Evolutionary conservation across 768 basidiomycete species (phyloP).

Genomic region (Chalciporus chontae): DNA sequence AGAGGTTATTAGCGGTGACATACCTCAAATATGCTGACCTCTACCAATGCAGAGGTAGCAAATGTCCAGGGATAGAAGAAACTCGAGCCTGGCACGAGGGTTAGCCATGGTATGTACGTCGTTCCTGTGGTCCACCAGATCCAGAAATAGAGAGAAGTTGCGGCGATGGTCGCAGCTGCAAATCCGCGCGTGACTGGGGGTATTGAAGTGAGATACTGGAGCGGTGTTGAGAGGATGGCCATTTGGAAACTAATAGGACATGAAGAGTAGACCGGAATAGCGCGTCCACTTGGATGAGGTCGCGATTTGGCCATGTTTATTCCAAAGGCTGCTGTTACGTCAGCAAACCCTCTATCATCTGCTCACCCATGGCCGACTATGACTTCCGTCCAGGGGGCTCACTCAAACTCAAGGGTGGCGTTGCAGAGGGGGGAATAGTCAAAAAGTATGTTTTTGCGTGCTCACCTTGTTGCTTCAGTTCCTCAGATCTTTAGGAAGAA

Average conservation of each 20-base stretch:
- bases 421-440: slow-evolving; percentile 71
- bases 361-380: slow-evolving; percentile 76
- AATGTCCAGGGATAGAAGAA: slow-evolving; percentile 92
- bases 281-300: neutral
- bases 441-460: slow-evolving; percentile 62
- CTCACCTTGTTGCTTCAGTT: neutral
- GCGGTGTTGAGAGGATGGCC: slow-evolving; percentile 73
- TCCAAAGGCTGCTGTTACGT: slow-evolving; percentile 24
- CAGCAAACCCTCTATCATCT: slow-evolving; percentile 24
- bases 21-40: slow-evolving; percentile 82
- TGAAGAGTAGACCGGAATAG: slow-evolving; percentile 4
- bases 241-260: slow-evolving; percentile 36
- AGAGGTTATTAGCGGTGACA: slow-evolving; percentile 25
- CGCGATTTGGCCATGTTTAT: slow-evolving; percentile 25
- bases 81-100: slow-evolving; percentile 76
- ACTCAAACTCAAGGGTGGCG: slow-evolving; percentile 86
- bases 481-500: slow-evolving; percentile 60
- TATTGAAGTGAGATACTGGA: slow-evolving; percentile 64
- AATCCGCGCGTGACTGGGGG: slow-evolving; percentile 79
- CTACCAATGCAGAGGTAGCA: slow-evolving; percentile 84
- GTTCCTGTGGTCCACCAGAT: slow-evolving; percentile 51
- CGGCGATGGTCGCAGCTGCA: slow-evolving; percentile 55
- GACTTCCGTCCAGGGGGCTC: slow-evolving; percentile 82
- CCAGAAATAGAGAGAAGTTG: slow-evolving; percentile 62
- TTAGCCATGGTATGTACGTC: slow-evolving; percentile 60